These are phyloP conservation scores for Sclerotinia sclerotiorum DNA, from an alignment of 2,329 filamentous ascomycete genomes.

Conservation along the genomic window DNA sequence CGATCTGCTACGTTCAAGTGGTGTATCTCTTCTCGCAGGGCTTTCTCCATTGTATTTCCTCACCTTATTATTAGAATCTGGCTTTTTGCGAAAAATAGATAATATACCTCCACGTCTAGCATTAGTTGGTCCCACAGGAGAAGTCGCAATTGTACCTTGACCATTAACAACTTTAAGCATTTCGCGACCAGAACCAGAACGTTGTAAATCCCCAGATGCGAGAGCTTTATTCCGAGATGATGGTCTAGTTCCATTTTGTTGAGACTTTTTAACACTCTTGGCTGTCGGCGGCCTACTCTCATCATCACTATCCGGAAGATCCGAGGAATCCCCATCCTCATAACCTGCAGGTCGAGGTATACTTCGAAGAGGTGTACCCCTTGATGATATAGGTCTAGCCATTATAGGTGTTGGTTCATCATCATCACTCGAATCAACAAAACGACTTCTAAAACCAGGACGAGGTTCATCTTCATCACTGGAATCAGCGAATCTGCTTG, in stretches of 20 bases:
- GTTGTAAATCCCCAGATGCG: conserved; percentile 41
- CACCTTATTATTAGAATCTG: conserved; percentile 51
- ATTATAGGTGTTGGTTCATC: conserved; percentile 35
- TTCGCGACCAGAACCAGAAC: conserved; percentile 42
- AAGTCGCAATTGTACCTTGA: conserved; percentile 14
- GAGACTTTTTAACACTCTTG: conserved; percentile 3
- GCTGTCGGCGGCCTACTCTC: conserved; percentile 41
- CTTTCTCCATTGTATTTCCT: conserved; percentile 57
- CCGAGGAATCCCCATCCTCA: conserved; percentile 60
- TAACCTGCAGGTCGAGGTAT: conserved; percentile 47
- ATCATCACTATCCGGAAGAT: conserved; percentile 61
- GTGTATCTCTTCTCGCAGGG: conserved; percentile 61
- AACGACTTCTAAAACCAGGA: conserved; percentile 49
- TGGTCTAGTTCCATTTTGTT: conserved; percentile 26
- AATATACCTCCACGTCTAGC: conserved; percentile 53
- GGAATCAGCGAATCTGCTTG: conserved; percentile 41
- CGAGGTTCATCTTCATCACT: conserved; percentile 41
- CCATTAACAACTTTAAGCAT: conserved; percentile 31
- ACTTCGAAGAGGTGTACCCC: conserved; percentile 47
- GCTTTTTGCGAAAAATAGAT: conserved; percentile 64
- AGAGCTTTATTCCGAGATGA: conserved; percentile 28
- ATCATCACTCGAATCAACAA: conserved; percentile 64
- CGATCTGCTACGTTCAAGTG: conserved; percentile 57
- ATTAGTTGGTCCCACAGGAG: conserved; percentile 36
- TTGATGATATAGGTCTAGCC: conserved; percentile 26